Evolutionary conservation across 306 rosid species (phyloP), one percentile per base, ranked within the genome.

Genomic region (Cucumis cinereus): DNA sequence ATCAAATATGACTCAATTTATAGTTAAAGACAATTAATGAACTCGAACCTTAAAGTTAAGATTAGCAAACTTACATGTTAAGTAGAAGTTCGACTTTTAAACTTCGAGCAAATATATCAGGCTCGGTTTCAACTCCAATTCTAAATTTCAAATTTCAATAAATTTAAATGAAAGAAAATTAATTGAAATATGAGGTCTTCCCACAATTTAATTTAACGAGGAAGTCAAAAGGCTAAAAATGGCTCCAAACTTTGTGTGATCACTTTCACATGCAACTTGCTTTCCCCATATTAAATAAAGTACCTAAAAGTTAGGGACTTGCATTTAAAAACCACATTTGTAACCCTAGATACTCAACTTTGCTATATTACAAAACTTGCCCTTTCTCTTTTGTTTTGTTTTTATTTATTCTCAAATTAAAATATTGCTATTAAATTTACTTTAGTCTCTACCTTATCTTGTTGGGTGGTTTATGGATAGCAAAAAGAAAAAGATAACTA

Each of bases 261-360:
- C 10, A 36, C 13, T 47, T 70, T 70, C 75, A 70, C 75, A 16
- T 70, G 75, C 58, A 70, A 49, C 75, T 47, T 47, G 59, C 58
- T 70, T 45, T 43, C 24, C 74, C 58, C 20, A 70, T 24, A 47
- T 23, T 70, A 20, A 70, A 70, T 70, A 14, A 23, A 23, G 9
- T 12, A 41, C 38, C 74, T 68, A 6, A 43, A 68, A 68, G 20
- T 68, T 43, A 6, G 55, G 54, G 15, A 28, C n/a, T 63, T 63
- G 22, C 45, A 63, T 63, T 63, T 63, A 30, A 19, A 16, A 61
- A 50, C 0, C 55, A 45, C 17, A 45, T 12, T 45, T 45, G 16
- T 30, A 10, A 41, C 43, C 43, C 11, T 43, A 10, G 2, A 13
- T 5, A 3, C 17, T 10, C 2, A 45, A 45, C 3, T 12, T 45